Base-by-base conservation (phyloP, 192 early-diverging fungal genomes). In the Entophlyctis helioformis region DNA sequence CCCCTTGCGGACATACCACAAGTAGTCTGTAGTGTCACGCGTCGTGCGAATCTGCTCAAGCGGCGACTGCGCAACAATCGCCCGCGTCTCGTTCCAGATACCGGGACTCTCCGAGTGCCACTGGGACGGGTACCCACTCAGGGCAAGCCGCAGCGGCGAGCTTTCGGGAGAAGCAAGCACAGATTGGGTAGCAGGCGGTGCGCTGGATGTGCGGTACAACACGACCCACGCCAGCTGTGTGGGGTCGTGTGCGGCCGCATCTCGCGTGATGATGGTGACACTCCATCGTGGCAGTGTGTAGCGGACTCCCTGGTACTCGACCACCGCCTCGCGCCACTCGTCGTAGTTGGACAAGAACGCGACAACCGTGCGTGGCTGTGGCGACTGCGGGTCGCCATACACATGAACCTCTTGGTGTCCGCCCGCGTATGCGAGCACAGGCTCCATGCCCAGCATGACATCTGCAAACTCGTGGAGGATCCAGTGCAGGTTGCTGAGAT, bases 21-120 rank as follows among this genome's bases (percentile, higher is more conserved):
- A n/a, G 51, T 67, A 64, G 36, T 67, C 65, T 13, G 51, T 55
- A 29, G 21, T 23, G 39, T 67, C 65, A 8, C 36, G 18, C 1
- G 56, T 63, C 15, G 32, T 37, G 10, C 53, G 48, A 20, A 67
- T 25, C 35, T 67, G 65, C 36, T 62, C 56, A 1, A 38, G 27
- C n/a, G 64, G 64, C 12, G 13, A 8, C 16, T 44, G 24, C 39
- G 31, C 24, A 31, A 27, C 4, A 18, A 46, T 19, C 5, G 42
- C 43, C 19, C 39, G 37, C 18, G 36, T 24, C 9, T 36, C 39
- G 38, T 59, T 36, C 28, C 38, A 59, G 32, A 55, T 46, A 16
- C 46, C 46, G 36, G 42, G 19, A 5, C 45, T 24, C 37, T 51
- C 50, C 12, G 19, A 6, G 42, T 51, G 43, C n/a, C n/a, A n/a